Evolutionary conservation across 768 basidiomycete species (phyloP).

Genomic region (Termitomyces sp.): DNA sequence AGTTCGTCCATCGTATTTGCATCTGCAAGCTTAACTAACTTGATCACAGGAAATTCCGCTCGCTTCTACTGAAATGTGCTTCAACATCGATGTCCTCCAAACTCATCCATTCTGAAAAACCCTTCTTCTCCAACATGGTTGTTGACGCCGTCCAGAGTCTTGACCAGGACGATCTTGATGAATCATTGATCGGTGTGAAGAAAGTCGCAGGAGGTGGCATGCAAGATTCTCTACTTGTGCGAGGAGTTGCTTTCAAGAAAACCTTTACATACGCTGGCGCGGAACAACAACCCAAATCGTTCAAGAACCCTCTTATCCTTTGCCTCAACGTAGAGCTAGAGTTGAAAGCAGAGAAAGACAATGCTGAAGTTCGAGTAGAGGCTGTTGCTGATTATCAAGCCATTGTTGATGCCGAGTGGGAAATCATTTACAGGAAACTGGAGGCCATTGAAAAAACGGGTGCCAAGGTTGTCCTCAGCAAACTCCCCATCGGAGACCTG

Average conservation of each 20-base stretch:
- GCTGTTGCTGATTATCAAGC: conserved; percentile 98
- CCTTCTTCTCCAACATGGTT: conserved; percentile 98
- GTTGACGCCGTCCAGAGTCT: conserved; percentile 94
- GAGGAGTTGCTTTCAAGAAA: conserved; percentile 98
- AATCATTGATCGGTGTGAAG: conserved; percentile 95
- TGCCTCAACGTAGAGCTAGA: conserved; percentile 98
- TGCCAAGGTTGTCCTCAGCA: conserved; percentile 96
- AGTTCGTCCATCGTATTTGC: conserved; percentile 50
- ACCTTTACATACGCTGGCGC: conserved; percentile 99
- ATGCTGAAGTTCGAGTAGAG: conserved; percentile 97
- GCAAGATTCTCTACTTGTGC: conserved; percentile 90
- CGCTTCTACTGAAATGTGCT: conserved; percentile 93
- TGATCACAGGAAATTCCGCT: conserved; percentile 76
- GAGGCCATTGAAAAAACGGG: conserved; percentile 95
- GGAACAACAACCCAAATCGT: conserved; percentile 96
- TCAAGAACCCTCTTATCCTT: conserved; percentile 84
- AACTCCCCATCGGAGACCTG: conserved; percentile 96
- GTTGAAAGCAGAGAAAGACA: conserved; percentile 98
- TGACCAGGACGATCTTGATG: conserved; percentile 92
- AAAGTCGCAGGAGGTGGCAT: conserved; percentile 97
- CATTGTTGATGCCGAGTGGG: conserved; percentile 99
- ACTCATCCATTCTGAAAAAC: conserved; percentile 97
- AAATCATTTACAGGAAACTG: conserved; percentile 97
- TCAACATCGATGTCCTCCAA: conserved; percentile 99
- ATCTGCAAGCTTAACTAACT: conserved; percentile 18